Conservation (phyloP, 768 basidiomycete genomes). For the Mycena haematopus region DNA sequence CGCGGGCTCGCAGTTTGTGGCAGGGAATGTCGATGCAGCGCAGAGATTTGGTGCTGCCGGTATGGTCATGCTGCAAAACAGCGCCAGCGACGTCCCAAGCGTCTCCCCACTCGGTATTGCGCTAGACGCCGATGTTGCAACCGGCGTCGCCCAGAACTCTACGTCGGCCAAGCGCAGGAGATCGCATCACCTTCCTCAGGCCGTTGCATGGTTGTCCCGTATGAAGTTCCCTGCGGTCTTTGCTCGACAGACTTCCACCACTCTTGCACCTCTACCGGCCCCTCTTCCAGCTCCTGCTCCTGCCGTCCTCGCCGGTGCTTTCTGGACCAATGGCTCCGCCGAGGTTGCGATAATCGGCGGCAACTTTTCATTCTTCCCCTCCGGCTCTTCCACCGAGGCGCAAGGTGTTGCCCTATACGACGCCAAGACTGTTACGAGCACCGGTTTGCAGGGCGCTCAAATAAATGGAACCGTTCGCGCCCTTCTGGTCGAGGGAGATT, state of each 20-base stretch:
- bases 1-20: constrained; percentile 63
- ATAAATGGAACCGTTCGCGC: constrained; percentile 78
- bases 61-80: constrained; percentile 79
- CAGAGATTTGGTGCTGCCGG: constrained; percentile 77
- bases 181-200: constrained; percentile 40
- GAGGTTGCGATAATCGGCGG: constrained; percentile 86
- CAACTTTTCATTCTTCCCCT: constrained; percentile 73
- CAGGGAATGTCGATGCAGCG: constrained; percentile 66
- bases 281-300: constrained; percentile 68
- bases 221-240: constrained; percentile 52
- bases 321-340: constrained; percentile 82
- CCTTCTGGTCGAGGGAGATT: constrained; percentile 73
- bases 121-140: constrained; percentile 47
- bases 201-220: constrained; percentile 56
- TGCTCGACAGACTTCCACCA: constrained; percentile 57
- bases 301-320: constrained; percentile 83
- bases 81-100: constrained; percentile 56
- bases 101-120: constrained; percentile 68
- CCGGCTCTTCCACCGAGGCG: constrained; percentile 46
- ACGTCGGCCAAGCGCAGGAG: constrained; percentile 46
- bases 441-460: constrained; percentile 64
- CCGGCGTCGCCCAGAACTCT: constrained; percentile 39
- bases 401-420: constrained; percentile 79
- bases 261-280: constrained; percentile 60
- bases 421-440: constrained; percentile 51